Evolutionary conservation across 345 rosid genomes (phyloP).

Genomic region (Lumnitzera littorea): DNA sequence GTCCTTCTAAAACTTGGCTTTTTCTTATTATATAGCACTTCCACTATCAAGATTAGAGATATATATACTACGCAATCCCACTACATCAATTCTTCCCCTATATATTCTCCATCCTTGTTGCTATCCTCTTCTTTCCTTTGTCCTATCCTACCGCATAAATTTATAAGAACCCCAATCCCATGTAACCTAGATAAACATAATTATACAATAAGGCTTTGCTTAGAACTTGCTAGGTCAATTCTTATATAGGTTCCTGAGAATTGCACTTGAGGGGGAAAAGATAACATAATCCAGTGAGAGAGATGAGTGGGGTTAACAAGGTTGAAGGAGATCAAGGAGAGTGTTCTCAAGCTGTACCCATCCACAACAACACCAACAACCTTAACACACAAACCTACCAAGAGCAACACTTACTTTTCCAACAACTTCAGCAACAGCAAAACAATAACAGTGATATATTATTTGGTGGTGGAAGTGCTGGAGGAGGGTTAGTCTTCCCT

Average conservation of each 20-base stretch:
- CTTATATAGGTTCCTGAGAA: too few relatives aligned
- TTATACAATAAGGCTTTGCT: too few relatives aligned
- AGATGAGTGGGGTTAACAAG: constrained; percentile 51
- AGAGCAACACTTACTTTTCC: constrained; percentile 55
- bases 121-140: too few relatives aligned
- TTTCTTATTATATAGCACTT: neutral
- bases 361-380: neutral
- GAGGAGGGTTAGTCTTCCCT: constrained; percentile 40
- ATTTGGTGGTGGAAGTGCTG: constrained; percentile 11
- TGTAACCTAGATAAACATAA: too few relatives aligned
- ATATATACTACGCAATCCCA: too few relatives aligned
- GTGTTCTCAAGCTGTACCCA: constrained; percentile 37
- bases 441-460: neutral
- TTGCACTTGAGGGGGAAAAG: too few relatives aligned
- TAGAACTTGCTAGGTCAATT: too few relatives aligned
- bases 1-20: neutral
- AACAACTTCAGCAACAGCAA: constrained; percentile 36
- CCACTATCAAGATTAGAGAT: neutral
- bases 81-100: too few relatives aligned
- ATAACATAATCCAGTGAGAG: too few relatives aligned
- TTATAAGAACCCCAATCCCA: too few relatives aligned
- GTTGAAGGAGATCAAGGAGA: constrained; percentile 55
- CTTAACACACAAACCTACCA: constrained; percentile 57
- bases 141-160: too few relatives aligned
- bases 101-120: too few relatives aligned